A percentile compares a stretch with the other conserved stretches of the same genome.
Evolutionary conservation across 164 flowering plant species (phyloP).

Genomic region (Annona squamosa): DNA sequence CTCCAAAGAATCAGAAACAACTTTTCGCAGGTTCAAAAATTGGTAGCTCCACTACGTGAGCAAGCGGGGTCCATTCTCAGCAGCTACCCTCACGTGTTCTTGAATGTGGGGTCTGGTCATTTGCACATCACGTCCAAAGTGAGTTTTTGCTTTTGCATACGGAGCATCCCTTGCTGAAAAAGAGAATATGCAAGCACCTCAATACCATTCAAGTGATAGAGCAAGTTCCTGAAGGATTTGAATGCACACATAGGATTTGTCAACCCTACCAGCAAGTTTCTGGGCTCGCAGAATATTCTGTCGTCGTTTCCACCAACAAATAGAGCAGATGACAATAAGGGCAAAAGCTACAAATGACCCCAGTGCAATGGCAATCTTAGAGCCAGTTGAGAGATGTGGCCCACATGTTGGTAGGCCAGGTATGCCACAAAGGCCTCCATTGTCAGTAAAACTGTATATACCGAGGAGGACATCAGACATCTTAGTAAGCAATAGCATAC

Average conservation of each 20-base stretch:
- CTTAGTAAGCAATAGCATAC: neutral
- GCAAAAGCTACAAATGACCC: constrained; percentile 39
- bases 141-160: constrained; percentile 90
- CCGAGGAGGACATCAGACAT: neutral
- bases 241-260: constrained; percentile 24
- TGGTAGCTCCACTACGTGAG: constrained; percentile 38
- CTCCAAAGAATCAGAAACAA: too few relatives aligned
- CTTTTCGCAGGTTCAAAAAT: neutral
- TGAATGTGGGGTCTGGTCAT: constrained; percentile 52
- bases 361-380: constrained; percentile 62
- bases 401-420: constrained; percentile 90
- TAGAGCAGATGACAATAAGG: constrained; percentile 41
- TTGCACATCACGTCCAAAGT: constrained; percentile 79
- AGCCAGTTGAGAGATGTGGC: constrained; percentile 65
- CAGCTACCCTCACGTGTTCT: constrained; percentile 55
- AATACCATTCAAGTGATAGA: neutral
- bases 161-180: constrained; percentile 96
- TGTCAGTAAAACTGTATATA: constrained; percentile 71
- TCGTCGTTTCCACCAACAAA: constrained; percentile 84
- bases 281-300: constrained; percentile 89
- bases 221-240: neutral
- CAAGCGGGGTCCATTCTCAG: constrained; percentile 80
- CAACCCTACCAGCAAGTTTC: constrained; percentile 80
- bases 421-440: constrained; percentile 92
- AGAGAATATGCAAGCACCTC: neutral